Base-by-base conservation (phyloP, 768 basidiomycete species). In the Naganishia friedmannii region DNA sequence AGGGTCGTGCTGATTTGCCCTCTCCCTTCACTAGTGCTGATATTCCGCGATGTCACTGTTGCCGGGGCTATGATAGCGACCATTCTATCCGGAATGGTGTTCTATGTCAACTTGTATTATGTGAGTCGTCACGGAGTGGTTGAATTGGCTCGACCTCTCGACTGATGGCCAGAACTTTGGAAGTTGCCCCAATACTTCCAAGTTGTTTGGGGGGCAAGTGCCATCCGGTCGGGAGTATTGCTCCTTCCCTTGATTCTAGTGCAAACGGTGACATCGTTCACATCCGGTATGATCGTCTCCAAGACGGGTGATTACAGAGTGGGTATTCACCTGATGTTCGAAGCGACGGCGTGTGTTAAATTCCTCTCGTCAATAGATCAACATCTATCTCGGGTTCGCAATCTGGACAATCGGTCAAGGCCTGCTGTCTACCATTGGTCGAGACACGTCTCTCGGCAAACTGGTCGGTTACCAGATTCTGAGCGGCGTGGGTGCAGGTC, bases 171-270 rank as follows among this genome's bases (percentile, higher is more conserved):
- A 26, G 12, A 26, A 53, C 55, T 15, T 42, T 13, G n/a, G 15
- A 42, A 89, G 74, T 84, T 91, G 0, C 89, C 90, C 1, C 87
- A 89, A 72, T 90, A 86, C 77, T 89, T 90, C 80, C 89, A 90
- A 80, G 86, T 89, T 10, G 88, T 86, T 3, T 80, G 88, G n/a
- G 87, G 87, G 5, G 87, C 85, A 71, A 85, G 86, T 9, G 87
- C 90, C 0, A 86, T 90, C 53, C 85, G 84, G 76, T 86, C 85
- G 2, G 87, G 87, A 0, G 79, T 89, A 2, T 87, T 90, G 74
- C 83, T 90, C 0, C 85, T 92, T 10, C 89, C 90, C 0, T 82
- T 90, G 23, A 83, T 91, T 13, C 82, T 89, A 21, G 86, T 85
- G 46, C 88, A 89, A 74, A 88, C 88, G 58, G 74, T 85, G 0